A percentile compares a stretch with the other conserved stretches of the same genome.
phyloP scores from a whole-genome alignment of 2,329 filamentous ascomycete species.

The Mycosphaerella sp. region DNA sequence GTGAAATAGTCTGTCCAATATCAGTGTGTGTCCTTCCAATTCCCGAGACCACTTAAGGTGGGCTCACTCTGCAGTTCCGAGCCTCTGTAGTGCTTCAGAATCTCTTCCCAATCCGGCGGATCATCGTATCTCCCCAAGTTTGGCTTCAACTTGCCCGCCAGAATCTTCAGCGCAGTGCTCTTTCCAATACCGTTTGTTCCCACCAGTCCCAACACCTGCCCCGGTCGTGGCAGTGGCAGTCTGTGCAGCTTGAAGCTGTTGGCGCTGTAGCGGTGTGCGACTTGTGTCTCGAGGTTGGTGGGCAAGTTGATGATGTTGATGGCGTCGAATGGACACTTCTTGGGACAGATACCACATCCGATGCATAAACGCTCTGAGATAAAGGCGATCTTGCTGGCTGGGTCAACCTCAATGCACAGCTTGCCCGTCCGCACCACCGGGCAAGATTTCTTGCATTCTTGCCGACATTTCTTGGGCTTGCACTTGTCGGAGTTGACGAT shows the following conservation, averaged over 20 bases:
- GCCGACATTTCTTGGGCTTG: conserved; percentile 71
- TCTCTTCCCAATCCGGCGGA: conserved; percentile 98
- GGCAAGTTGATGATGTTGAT: conserved; percentile 99
- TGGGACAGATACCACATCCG: conserved; percentile 98
- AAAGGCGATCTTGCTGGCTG: conserved; percentile 90
- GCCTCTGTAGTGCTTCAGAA: conserved; percentile 95
- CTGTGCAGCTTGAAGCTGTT: conserved; percentile 99
- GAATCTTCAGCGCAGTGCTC: conserved; percentile 98
- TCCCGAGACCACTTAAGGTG: conserved; percentile 11
- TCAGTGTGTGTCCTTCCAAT: conserved; percentile 18
- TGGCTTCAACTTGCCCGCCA: conserved; percentile 97
- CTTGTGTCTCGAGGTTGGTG: conserved; percentile 96
- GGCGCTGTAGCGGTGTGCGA: conserved; percentile 97
- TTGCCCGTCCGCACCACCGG: conserved; percentile 96
- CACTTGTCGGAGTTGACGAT: conserved; percentile 97
- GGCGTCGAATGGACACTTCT: conserved; percentile 97
- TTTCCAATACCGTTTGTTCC: conserved; percentile 99
- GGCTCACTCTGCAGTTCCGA: conserved; percentile 88
- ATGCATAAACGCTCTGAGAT: conserved; percentile 95
- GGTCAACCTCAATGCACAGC: conserved; percentile 88
- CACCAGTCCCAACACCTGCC: conserved; percentile 90
- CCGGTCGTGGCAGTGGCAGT: conserved; percentile 88
- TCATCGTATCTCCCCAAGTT: conserved; percentile 94
- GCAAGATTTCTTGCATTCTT: conserved; percentile 97
- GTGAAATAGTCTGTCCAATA: conserved; percentile 79